Evolutionary conservation across 306 rosid genomes (phyloP), one percentile per base, ranked within the genome.

Genomic region (Lathyrus oleraceus): DNA sequence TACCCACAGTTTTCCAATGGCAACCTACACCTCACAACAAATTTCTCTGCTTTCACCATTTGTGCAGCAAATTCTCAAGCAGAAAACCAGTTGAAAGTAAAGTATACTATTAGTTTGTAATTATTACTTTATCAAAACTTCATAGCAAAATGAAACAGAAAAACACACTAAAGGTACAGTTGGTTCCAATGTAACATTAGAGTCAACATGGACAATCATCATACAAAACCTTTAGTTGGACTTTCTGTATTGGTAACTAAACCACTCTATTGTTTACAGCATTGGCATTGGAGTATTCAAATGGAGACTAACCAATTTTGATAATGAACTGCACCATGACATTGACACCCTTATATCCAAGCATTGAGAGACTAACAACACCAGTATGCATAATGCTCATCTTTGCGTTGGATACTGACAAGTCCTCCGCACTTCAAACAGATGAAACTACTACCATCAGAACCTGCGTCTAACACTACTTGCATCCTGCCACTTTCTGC

Each of bases 371-470:
- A 69, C 70, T 82, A 85, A 83, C 95, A 74, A 67, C 99, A 95
- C 99, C 99, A 91, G 71, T 86, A 83, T 30, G 95, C 85, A 71
- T 86, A 82, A 78, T 91, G 99, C 86, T 91, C 95, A 0, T 95
- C 99, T 81, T 79, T 87, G 65, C 99, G 96, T 45, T 82, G 91
- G 81, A 75, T 83, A 76, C 96, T 89, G 38, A 95, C 99, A 47
- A 91, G 97, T 36, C 97, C 99, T n/a, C 97, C 99, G 72, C 97
- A 95, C 54, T 85, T 88, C 76, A 95, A 86, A 77, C 97, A 95
- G 53, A 95, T 87, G 81, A 89, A 95, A 80, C 97, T 89, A 81
- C 96, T 91, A 68, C 99, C 99, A 43, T 95, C 99, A 15, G 97
- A 83, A 80, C 85, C 91, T 5, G 99, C 99, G 69, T 95, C 96